A percentile compares a stretch with the other conserved stretches of the same genome.
These are phyloP conservation scores for Aspergillus sp. DNA, from an alignment of 2,329 filamentous ascomycete species.

Conservation along the genomic window DNA sequence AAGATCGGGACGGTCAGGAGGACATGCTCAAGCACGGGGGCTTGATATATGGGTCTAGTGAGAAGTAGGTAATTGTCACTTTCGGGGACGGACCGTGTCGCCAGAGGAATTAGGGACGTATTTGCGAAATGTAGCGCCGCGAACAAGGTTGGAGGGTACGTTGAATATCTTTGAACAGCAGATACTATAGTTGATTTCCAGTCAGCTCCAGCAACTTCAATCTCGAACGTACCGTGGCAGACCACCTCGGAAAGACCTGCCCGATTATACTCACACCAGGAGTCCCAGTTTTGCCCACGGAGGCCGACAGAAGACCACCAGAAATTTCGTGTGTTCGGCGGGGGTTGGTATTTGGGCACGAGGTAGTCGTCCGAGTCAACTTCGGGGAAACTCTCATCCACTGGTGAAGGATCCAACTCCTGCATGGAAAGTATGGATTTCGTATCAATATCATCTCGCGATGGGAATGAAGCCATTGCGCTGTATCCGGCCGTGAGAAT, in stretches of 20 bases:
- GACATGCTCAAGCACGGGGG: slow-evolving; percentile 75
- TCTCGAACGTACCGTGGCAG: too few relatives aligned
- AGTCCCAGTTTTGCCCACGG: slow-evolving; percentile 72
- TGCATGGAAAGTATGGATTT: slow-evolving; percentile 67
- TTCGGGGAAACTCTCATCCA: slow-evolving; percentile 60
- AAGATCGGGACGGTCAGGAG: slow-evolving; percentile 76
- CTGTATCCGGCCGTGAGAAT: neutral
- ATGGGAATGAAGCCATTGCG: slow-evolving; percentile 28
- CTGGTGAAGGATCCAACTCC: slow-evolving; percentile 81
- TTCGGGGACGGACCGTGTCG: slow-evolving; percentile 71
- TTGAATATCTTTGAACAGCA: slow-evolving; percentile 84
- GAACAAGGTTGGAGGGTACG: slow-evolving; percentile 81
- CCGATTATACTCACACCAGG: slow-evolving; percentile 65
- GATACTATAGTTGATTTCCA: slow-evolving; percentile 57
- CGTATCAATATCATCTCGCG: slow-evolving; percentile 36
- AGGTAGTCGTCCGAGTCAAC: slow-evolving; percentile 56
- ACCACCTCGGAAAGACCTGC: neutral
- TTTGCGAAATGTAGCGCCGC: slow-evolving; percentile 77
- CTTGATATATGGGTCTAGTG: slow-evolving; percentile 90
- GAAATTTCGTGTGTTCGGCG: slow-evolving; percentile 12
- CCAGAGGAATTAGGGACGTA: slow-evolving; percentile 77
- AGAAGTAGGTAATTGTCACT: slow-evolving; percentile 88
- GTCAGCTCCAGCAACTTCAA: neutral
- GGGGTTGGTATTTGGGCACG: slow-evolving; percentile 33
- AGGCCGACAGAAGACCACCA: slow-evolving; percentile 54